Conservation (phyloP, 179 eudicot genomes). For the Heliamphora pulchella region DNA sequence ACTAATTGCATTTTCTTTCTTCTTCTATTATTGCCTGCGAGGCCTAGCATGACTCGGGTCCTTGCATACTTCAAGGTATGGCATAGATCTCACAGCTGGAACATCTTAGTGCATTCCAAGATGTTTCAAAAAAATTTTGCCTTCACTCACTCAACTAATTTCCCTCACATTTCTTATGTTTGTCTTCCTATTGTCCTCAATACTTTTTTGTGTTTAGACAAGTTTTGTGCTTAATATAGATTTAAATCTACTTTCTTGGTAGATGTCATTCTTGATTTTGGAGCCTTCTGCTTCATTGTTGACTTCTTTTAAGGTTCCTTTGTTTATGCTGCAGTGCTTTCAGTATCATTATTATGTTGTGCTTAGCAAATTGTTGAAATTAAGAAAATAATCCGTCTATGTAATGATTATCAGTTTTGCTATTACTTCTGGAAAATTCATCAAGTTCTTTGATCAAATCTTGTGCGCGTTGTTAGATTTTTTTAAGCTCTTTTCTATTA, state of each 20-base stretch:
- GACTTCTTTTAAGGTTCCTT: neutral
- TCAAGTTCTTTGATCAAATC: constrained; percentile 2
- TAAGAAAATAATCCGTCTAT: neutral
- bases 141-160: neutral
- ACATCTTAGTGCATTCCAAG: too few relatives aligned
- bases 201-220: neutral
- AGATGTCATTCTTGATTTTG: neutral
- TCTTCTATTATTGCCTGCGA: too few relatives aligned
- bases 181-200: neutral
- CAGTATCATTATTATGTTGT: neutral
- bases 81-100: too few relatives aligned
- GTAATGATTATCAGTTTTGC: neutral
- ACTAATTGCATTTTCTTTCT: too few relatives aligned
- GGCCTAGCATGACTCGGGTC: too few relatives aligned
- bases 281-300: neutral
- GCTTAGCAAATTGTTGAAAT: neutral
- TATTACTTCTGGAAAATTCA: neutral
- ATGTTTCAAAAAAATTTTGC: too few relatives aligned
- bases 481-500: neutral
- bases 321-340: neutral
- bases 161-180: neutral
- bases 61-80: too few relatives aligned
- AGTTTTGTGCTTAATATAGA: neutral
- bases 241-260: neutral
- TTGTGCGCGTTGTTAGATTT: too few relatives aligned